These are phyloP conservation scores for Collybiopsis luxurians DNA, from an alignment of 768 basidiomycete genomes.

Conservation along the genomic window DNA sequence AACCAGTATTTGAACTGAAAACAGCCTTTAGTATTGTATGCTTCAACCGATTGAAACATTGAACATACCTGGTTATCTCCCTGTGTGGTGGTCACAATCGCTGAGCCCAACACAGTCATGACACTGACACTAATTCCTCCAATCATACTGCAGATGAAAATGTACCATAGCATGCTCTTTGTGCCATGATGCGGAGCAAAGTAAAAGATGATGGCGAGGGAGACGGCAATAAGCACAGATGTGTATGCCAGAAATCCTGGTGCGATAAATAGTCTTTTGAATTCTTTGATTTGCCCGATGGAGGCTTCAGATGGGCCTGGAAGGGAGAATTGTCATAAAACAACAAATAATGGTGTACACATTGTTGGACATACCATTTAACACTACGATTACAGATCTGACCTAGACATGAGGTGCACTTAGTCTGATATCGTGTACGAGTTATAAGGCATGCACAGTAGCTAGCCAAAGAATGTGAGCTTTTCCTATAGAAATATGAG, in stretches of 20 bases:
- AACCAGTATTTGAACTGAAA: constrained; percentile 88
- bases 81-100: constrained; percentile 77
- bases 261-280: constrained; percentile 77
- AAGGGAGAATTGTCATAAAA: constrained; percentile 2
- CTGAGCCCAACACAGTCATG: constrained; percentile 88
- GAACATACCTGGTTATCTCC: constrained; percentile 73
- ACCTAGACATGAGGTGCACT: constrained; percentile 38
- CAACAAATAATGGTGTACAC: too few relatives aligned
- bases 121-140: constrained; percentile 95
- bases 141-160: constrained; percentile 93
- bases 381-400: constrained; percentile 85
- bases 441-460: constrained; percentile 62
- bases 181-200: constrained; percentile 88
- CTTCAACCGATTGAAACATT: neutral
- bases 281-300: constrained; percentile 65
- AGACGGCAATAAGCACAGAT: constrained; percentile 56
- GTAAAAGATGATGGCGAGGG: constrained; percentile 75
- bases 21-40: constrained; percentile 6
- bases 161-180: constrained; percentile 94
- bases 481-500: constrained; percentile 92
- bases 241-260: constrained; percentile 79
- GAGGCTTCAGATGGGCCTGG: constrained; percentile 68
- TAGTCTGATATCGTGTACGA: neutral
- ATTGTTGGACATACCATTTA: constrained; percentile 59
- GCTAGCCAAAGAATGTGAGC: constrained; percentile 95